Conservation (phyloP, 2,329 filamentous ascomycete genomes). For the Xylaria sp. region DNA sequence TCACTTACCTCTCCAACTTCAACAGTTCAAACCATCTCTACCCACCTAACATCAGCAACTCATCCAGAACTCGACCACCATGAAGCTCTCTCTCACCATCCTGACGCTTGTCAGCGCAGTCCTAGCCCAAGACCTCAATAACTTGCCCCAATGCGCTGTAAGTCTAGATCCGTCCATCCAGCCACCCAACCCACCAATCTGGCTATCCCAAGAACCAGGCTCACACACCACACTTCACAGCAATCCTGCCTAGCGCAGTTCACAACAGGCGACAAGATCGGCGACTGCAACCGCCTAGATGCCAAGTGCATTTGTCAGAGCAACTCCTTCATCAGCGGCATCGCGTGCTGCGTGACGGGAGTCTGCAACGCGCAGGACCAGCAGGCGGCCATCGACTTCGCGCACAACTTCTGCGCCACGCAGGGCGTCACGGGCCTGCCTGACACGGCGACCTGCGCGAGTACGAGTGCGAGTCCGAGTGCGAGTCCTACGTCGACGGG, state of each 20-base stretch:
- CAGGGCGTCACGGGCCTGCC: conserved; percentile 30
- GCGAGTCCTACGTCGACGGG: conserved; percentile 2
- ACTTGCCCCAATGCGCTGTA: conserved; percentile 52
- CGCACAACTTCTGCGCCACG: conserved; percentile 32
- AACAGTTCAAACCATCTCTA: background rate
- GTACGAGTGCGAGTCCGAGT: background rate
- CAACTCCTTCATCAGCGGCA: conserved; percentile 40
- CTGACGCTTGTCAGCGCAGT: conserved; percentile 51
- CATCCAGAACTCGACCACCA: conserved; percentile 25
- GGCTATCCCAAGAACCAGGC: background rate
- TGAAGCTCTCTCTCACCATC: conserved; percentile 46
- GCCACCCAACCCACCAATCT: background rate
- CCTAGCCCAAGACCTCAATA: conserved; percentile 41
- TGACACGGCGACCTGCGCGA: conserved; percentile 17
- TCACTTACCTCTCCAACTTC: background rate
- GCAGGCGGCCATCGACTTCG: conserved; percentile 28
- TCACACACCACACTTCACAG: conserved; percentile 17
- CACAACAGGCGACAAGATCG: conserved; percentile 36
- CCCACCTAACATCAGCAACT: background rate
- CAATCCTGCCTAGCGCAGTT: conserved; percentile 31
- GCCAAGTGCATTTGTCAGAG: conserved; percentile 45
- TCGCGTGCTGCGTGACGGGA: conserved; percentile 45
- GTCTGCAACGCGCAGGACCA: conserved; percentile 41
- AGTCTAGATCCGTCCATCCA: conserved; percentile 27
- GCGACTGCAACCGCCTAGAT: conserved; percentile 37